phyloP scores from a whole-genome alignment of 2,329 filamentous ascomycete genomes.

The Ploettnerulaceae sp. region DNA sequence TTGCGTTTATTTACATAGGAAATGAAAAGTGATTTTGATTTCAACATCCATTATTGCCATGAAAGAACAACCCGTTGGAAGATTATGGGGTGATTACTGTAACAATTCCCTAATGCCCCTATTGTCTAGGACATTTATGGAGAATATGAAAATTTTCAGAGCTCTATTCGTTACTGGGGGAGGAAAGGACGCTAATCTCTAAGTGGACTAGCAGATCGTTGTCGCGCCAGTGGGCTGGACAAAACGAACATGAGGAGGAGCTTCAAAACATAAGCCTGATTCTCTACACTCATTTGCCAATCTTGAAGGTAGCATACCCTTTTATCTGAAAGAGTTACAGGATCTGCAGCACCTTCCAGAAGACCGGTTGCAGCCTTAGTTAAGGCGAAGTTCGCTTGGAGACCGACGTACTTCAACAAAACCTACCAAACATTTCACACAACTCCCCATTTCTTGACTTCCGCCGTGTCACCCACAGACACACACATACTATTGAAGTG shows the following conservation, averaged over 20 bases:
- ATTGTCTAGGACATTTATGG: too few species aligned
- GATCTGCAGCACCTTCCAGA: conserved; percentile 19
- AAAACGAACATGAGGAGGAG: not conserved
- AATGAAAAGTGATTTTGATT: conserved; percentile 18
- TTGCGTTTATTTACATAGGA: conserved; percentile 5
- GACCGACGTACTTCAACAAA: conserved; percentile 23
- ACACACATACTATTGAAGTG: conserved; percentile 8
- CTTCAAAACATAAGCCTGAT: conserved; percentile 2
- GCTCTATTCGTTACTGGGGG: not conserved
- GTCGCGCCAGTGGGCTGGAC: not conserved
- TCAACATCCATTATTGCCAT: not conserved
- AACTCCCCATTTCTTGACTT: conserved; percentile 11
- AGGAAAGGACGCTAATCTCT: not conserved
- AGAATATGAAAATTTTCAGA: conserved; percentile 7
- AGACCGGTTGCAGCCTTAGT: conserved; percentile 21
- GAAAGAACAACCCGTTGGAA: too few species aligned
- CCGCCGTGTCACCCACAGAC: conserved; percentile 18
- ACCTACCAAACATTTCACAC: conserved; percentile 17
- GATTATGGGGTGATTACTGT: too few species aligned
- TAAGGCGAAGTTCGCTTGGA: conserved; percentile 23
- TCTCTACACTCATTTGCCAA: conserved; percentile 26
- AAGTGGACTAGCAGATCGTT: not conserved
- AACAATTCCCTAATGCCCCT: too few species aligned
- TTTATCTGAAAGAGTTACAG: conserved; percentile 17
- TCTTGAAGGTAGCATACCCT: conserved; percentile 15